Evolutionary conservation across 2,329 filamentous ascomycete species (phyloP).

Genomic region (Colletotrichum orchidophilum): DNA sequence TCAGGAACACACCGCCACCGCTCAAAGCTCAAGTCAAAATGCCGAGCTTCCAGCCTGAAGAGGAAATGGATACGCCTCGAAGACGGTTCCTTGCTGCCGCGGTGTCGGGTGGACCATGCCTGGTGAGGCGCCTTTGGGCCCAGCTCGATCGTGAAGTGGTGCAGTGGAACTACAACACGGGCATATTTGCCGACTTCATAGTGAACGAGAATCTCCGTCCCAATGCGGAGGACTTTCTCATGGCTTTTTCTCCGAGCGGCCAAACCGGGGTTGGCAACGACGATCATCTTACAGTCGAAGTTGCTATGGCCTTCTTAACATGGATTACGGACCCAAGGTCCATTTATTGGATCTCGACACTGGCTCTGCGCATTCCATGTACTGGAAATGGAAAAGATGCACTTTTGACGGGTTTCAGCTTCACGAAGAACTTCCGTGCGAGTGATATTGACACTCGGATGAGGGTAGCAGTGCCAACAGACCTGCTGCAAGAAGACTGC

Average conservation of each 20-base stretch:
- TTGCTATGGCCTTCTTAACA: neutral
- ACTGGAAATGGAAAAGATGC: neutral
- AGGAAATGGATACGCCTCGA: neutral
- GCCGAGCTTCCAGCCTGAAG: neutral
- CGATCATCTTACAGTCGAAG: neutral
- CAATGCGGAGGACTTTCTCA: neutral
- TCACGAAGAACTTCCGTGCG: neutral
- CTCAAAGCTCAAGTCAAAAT: neutral
- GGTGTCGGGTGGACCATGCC: neutral
- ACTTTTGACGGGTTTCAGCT: neutral
- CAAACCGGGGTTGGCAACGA: neutral
- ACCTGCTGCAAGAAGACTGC: conserved; percentile 2
- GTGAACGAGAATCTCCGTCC: neutral
- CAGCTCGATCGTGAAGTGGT: conserved; percentile 12
- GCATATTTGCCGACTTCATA: conserved; percentile 1
- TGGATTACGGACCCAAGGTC: conserved; percentile 19
- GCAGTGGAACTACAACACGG: conserved; percentile 7
- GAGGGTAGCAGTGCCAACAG: neutral
- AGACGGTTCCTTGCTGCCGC: conserved; percentile 4
- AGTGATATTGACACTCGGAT: neutral
- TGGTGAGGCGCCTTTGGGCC: neutral
- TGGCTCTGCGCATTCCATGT: neutral
- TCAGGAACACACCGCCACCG: conserved; percentile 5
- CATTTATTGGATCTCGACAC: conserved; percentile 6
- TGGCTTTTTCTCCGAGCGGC: neutral